A percentile compares a stretch with the other conserved stretches of the same genome.
phyloP scores from a whole-genome alignment of 768 basidiomycete species.

The Lepiota venenata region DNA sequence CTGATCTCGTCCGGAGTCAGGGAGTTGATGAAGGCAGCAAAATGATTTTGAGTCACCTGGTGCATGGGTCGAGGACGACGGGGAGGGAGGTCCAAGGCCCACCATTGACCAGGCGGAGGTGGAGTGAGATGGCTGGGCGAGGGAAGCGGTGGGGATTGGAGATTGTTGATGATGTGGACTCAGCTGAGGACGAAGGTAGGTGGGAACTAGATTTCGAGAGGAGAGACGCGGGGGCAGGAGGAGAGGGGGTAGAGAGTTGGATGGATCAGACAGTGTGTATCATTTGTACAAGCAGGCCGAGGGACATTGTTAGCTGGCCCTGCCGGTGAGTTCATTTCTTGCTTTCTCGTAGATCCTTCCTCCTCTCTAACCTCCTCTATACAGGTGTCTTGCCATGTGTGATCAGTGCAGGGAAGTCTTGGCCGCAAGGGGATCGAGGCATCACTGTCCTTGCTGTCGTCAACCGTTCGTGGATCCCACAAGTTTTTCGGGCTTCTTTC shows the following conservation, averaged over 20 bases:
- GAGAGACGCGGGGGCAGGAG: constrained; percentile 1
- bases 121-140: neutral
- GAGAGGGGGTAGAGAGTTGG: constrained; percentile 12
- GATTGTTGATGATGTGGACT: constrained; percentile 13
- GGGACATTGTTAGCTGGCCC: constrained; percentile 84
- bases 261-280: constrained; percentile 45
- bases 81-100: constrained; percentile 9
- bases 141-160: constrained; percentile 15
- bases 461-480: constrained; percentile 33
- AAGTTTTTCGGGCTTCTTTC: constrained; percentile 13
- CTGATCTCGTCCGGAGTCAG: constrained; percentile 42
- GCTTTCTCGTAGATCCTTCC: constrained; percentile 13
- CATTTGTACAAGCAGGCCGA: constrained; percentile 62
- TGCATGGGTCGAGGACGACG: constrained; percentile 27
- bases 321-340: constrained; percentile 50
- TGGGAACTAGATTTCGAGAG: constrained; percentile 2
- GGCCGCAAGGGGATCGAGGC: constrained; percentile 52
- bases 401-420: constrained; percentile 63
- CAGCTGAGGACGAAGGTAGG: constrained; percentile 19
- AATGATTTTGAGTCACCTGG: constrained; percentile 22
- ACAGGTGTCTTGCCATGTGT: constrained; percentile 58
- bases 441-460: constrained; percentile 67
- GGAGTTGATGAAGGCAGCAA: constrained; percentile 16
- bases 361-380: neutral
- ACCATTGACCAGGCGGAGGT: constrained; percentile 9